Evolutionary conservation across 2,329 filamentous ascomycete species (phyloP).

Genomic region (Karstenula rhodostoma): DNA sequence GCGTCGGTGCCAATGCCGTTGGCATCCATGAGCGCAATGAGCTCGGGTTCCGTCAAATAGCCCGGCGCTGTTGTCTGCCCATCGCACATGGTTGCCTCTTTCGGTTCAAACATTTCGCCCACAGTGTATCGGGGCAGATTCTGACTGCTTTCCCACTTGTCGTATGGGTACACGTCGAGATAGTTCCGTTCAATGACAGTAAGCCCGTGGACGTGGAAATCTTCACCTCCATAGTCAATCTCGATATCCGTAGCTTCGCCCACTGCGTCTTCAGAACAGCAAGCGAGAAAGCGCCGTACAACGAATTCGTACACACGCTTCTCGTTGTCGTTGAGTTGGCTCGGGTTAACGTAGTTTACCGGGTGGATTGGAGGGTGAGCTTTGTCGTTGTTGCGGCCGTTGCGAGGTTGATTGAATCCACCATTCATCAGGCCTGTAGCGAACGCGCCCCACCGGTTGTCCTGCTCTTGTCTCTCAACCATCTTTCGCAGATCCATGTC

Average conservation of each 20-base stretch:
- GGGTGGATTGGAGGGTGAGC: constrained; percentile 98
- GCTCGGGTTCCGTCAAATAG: constrained; percentile 92
- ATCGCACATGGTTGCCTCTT: constrained; percentile 86
- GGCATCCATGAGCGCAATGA: constrained; percentile 96
- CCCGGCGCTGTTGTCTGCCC: constrained; percentile 86
- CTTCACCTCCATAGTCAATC: constrained; percentile 82
- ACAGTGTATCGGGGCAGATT: constrained; percentile 80
- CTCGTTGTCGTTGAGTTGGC: constrained; percentile 69
- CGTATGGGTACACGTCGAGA: constrained; percentile 93
- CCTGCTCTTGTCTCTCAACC: constrained; percentile 83
- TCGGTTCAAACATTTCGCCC: constrained; percentile 85
- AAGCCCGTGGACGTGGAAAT: constrained; percentile 82
- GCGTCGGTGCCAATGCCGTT: constrained; percentile 99
- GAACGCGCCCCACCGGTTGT: constrained; percentile 79
- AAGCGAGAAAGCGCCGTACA: constrained; percentile 88
- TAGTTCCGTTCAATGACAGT: constrained; percentile 90
- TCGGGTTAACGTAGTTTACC: constrained; percentile 78
- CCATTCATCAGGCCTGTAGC: constrained; percentile 78
- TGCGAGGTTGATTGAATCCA: constrained; percentile 80
- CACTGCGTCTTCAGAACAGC: constrained; percentile 92
- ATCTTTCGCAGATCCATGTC: constrained; percentile 84
- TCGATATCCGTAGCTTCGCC: constrained; percentile 87
- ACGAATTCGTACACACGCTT: constrained; percentile 90
- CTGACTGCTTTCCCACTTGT: constrained; percentile 91
- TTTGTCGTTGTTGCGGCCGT: constrained; percentile 90